phyloP scores from a whole-genome alignment of 2,329 filamentous ascomycete genomes.

The Neopestalotiopsis sp. region DNA sequence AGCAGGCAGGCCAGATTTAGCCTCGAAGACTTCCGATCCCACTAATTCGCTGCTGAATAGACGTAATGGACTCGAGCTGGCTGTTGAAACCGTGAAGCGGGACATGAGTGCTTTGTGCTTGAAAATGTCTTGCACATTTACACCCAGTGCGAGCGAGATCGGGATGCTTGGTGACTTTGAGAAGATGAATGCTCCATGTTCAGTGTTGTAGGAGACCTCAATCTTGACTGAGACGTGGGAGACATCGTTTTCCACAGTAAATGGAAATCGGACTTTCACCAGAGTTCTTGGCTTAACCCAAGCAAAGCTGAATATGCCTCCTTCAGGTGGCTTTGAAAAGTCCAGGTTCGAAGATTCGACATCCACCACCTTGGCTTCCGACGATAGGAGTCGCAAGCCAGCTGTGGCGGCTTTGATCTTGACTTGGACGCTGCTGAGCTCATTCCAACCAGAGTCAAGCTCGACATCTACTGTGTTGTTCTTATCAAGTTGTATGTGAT shows the following conservation, averaged over 20 bases:
- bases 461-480: slow-evolving; percentile 78
- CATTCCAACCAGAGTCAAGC: slow-evolving; percentile 76
- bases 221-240: slow-evolving; percentile 73
- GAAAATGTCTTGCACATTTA: slow-evolving; percentile 97
- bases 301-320: slow-evolving; percentile 57
- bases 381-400: slow-evolving; percentile 66
- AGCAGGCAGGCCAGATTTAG: slow-evolving; percentile 62
- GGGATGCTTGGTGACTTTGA: slow-evolving; percentile 67
- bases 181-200: slow-evolving; percentile 68
- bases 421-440: slow-evolving; percentile 63
- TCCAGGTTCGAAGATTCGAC: slow-evolving; percentile 42
- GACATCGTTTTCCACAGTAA: slow-evolving; percentile 80
- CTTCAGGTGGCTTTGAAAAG: slow-evolving; percentile 56
- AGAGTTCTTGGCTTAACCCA: slow-evolving; percentile 48
- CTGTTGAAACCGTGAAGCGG: slow-evolving; percentile 87
- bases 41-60: slow-evolving; percentile 74
- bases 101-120: slow-evolving; percentile 84
- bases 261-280: slow-evolving; percentile 73
- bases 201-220: slow-evolving; percentile 77
- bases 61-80: slow-evolving; percentile 74
- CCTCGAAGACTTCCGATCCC: slow-evolving; percentile 71
- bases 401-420: slow-evolving; percentile 69
- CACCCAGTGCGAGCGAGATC: slow-evolving; percentile 82
- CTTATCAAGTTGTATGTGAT: slow-evolving; percentile 78
- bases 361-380: slow-evolving; percentile 58